These are phyloP conservation scores for Plasmodium vivax DNA, from an alignment of 169 alveolate genomes.

Conservation along the genomic window DNA sequence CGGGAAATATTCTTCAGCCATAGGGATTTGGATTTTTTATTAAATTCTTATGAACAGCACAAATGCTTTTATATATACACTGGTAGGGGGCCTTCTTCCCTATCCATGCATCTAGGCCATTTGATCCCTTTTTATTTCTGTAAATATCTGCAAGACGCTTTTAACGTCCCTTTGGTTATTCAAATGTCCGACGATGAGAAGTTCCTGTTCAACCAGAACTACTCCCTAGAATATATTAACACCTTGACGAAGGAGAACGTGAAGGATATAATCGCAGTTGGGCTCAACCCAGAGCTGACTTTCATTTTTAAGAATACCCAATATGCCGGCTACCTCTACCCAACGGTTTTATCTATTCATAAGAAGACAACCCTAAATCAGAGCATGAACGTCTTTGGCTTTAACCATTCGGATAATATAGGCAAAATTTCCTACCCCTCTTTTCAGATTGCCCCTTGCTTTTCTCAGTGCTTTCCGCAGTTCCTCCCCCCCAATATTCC, in stretches of 20 bases:
- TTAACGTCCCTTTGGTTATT: conserved; percentile 98
- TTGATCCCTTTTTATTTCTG: conserved; percentile 98
- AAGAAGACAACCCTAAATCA: conserved; percentile 95
- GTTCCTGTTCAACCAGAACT: conserved; percentile 95
- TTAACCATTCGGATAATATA: conserved; percentile 92
- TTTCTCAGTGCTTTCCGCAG: conserved; percentile 95
- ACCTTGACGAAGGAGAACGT: conserved; percentile 95
- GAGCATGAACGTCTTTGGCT: conserved; percentile 94
- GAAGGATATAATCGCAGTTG: conserved; percentile 99
- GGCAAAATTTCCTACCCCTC: conserved; percentile 98
- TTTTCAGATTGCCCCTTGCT: conserved; percentile 97
- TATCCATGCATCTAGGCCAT: conserved; percentile 98
- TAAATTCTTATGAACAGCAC: conserved; percentile 94
- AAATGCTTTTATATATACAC: conserved; percentile 96
- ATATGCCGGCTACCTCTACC: conserved; percentile 91
- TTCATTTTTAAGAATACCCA: conserved; percentile 95
- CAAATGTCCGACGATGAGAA: conserved; percentile 99
- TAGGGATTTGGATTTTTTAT: conserved; percentile 95
- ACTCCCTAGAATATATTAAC: conserved; percentile 89
- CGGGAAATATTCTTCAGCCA: conserved; percentile 99
- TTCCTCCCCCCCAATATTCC: conserved; percentile 92
- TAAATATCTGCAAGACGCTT: conserved; percentile 95
- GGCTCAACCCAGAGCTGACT: conserved; percentile 98
- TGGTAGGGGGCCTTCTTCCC: conserved; percentile 99
- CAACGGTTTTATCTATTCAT: conserved; percentile 93